A percentile compares a stretch with the other conserved stretches of the same genome.
Evolutionary conservation across 257 asterid species (phyloP).

Genomic region (Verbena officinalis): DNA sequence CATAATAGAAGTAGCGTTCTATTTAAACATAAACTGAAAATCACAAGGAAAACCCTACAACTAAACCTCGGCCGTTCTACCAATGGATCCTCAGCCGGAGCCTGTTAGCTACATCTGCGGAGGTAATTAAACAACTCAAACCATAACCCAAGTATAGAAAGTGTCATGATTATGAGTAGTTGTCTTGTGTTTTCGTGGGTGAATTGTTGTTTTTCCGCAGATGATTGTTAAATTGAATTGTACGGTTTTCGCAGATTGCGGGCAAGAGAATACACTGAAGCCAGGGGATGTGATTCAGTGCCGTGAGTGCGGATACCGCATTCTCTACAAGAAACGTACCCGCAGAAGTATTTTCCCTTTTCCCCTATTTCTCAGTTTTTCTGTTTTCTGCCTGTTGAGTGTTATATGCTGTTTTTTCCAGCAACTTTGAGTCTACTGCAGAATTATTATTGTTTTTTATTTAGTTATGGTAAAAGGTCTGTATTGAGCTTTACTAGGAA

Average conservation of each 20-base stretch:
- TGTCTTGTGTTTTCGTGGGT: neutral
- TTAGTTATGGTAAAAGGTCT: no score
- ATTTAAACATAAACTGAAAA: no score
- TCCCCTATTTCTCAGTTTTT: neutral
- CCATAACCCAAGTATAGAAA: neutral
- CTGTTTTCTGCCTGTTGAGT: neutral
- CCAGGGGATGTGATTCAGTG: constrained; percentile 88
- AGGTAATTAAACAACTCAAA: constrained; percentile 34
- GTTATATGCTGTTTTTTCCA: neutral
- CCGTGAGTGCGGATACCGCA: constrained; percentile 88
- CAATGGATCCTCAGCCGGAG: constrained; percentile 76
- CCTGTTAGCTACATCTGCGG: constrained; percentile 77
- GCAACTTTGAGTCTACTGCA: neutral
- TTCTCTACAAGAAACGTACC: constrained; percentile 91
- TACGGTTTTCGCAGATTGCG: constrained; percentile 63
- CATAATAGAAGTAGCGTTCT: no score
- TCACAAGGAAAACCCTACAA: no score
- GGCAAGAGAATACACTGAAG: constrained; percentile 84
- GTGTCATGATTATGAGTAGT: neutral
- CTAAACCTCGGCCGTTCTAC: neutral
- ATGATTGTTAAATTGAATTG: neutral
- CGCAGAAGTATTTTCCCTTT: constrained; percentile 57
- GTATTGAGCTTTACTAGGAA: no score
- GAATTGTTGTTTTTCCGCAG: neutral
- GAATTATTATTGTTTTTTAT: no score